These are phyloP conservation scores for Fusarium graminum DNA, from an alignment of 2,329 filamentous ascomycete genomes.

Conservation along the genomic window DNA sequence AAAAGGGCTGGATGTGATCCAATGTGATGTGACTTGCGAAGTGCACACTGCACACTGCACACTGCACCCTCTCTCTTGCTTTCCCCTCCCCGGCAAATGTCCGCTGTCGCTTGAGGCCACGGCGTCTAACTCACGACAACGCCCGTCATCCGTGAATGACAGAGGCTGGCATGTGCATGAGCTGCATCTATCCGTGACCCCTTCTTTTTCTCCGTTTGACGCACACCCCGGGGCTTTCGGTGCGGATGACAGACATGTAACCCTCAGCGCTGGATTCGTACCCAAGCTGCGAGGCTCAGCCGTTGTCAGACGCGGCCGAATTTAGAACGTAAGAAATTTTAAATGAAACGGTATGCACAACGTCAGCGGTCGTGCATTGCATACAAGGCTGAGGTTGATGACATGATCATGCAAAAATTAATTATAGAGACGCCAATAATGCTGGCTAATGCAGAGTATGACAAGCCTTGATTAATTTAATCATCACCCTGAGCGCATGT, in stretches of 20 bases:
- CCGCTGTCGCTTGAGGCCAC: slow-evolving; percentile 1
- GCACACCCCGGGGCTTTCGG: neutral
- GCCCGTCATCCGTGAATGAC: slow-evolving; percentile 21
- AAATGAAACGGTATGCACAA: slow-evolving; percentile 10
- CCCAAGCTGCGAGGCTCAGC: slow-evolving; percentile 36
- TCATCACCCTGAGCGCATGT: neutral
- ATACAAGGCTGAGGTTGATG: slow-evolving; percentile 23
- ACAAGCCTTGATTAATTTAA: neutral
- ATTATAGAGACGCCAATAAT: slow-evolving; percentile 10
- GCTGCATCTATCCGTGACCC: slow-evolving; percentile 16
- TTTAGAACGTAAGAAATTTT: slow-evolving; percentile 1
- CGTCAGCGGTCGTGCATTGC: slow-evolving; percentile 26
- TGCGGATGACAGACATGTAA: slow-evolving; percentile 32
- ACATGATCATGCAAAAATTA: neutral
- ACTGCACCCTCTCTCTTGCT: neutral
- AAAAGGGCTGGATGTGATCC: neutral
- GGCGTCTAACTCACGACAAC: slow-evolving; percentile 27
- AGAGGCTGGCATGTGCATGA: slow-evolving; percentile 9
- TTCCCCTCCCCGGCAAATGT: slow-evolving; percentile 2
- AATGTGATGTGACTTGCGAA: slow-evolving; percentile 18
- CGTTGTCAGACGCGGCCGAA: slow-evolving; percentile 1
- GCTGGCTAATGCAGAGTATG: neutral
- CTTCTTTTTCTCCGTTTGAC: neutral
- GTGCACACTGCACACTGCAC: slow-evolving; percentile 12
- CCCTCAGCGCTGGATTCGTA: slow-evolving; percentile 27